Base-by-base conservation (phyloP, 768 basidiomycete species). In the Amanita thiersii region DNA sequence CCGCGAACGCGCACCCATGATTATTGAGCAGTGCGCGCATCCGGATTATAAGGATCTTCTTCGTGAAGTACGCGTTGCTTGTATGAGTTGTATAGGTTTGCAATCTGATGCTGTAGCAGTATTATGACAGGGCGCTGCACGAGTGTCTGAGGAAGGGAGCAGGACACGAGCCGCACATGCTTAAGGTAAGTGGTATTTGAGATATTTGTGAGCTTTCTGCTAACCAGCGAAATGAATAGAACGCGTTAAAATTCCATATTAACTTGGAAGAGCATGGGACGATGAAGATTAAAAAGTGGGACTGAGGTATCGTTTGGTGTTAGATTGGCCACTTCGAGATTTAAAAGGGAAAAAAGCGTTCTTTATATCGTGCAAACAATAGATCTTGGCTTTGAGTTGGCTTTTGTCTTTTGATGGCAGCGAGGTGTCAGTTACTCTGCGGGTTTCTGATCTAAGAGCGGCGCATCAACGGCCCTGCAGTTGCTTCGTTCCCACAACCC, bases 91-190 rank as follows among this genome's bases (percentile, higher is more conserved):
- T 19, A 31, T 25, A 10, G 18, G 4, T n/a, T 19, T 31, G 25
- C 7, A 21, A 8, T 15, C 11, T 38, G 6, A 32, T 11, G 19
- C 11, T 3, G 33, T 17, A 6, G 2, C 37, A 66, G 60, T 72
- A 72, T 40, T 72, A 72, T 45, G 67, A 72, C 17, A 55, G 65
- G 4, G 47, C 66, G 3, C 38, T 72, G 41, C 52, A 58, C 46
- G 70, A 72, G 46, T 72, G 70, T 40, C 40, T 70, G 54, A 60
- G 56, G 40, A 53, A 60, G 2, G 70, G 69, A 12, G 58, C 65
- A 10, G 70, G 65, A 0, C 70, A 72, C 46, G 68, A 72, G 52
- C 70, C 70, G 0, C 70, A 72, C 54, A 70, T 70, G 65, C 52
- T 71, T 19, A 58, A 61, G 55, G 65, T 66, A 35, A 8, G 61